Conservation (phyloP, 2,329 filamentous ascomycete genomes). For the Ascocoryne sarcoides region DNA sequence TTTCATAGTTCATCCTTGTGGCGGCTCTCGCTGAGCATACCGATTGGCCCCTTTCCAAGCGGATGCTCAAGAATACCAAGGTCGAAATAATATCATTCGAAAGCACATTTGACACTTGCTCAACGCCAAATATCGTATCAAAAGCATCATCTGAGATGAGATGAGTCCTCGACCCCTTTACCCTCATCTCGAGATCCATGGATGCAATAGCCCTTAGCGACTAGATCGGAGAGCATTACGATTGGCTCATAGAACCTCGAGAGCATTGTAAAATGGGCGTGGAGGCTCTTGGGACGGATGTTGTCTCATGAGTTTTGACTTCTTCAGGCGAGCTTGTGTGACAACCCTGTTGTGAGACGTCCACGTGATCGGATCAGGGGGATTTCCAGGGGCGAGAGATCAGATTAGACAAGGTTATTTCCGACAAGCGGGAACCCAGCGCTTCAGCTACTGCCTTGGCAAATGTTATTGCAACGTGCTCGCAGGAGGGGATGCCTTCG, state of each 20-base stretch:
- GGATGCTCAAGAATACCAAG: not conserved
- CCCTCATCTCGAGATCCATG: no score
- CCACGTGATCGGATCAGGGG: not conserved
- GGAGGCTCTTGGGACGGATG: not conserved
- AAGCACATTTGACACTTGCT: not conserved
- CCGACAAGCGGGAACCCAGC: no score
- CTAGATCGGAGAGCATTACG: not conserved
- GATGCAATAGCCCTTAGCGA: no score
- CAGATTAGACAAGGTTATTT: no score
- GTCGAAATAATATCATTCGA: no score
- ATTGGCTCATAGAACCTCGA: not conserved
- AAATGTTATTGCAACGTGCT: no score
- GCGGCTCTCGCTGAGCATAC: not conserved
- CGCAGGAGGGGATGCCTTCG: not conserved
- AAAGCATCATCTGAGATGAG: not conserved
- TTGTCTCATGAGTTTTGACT: not conserved
- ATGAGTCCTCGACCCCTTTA: not conserved
- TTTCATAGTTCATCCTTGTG: no score
- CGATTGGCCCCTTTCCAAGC: not conserved
- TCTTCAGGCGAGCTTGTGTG: not conserved
- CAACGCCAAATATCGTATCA: not conserved
- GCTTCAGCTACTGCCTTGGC: no score
- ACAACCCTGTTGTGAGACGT: not conserved
- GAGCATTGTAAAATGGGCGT: not conserved
- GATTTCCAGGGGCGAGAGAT: not conserved